Evolutionary conservation across 1,284 basidiomycete genomes (phyloP), one percentile per base, ranked within the genome.

Genomic region (Ganoderma resinaceum): DNA sequence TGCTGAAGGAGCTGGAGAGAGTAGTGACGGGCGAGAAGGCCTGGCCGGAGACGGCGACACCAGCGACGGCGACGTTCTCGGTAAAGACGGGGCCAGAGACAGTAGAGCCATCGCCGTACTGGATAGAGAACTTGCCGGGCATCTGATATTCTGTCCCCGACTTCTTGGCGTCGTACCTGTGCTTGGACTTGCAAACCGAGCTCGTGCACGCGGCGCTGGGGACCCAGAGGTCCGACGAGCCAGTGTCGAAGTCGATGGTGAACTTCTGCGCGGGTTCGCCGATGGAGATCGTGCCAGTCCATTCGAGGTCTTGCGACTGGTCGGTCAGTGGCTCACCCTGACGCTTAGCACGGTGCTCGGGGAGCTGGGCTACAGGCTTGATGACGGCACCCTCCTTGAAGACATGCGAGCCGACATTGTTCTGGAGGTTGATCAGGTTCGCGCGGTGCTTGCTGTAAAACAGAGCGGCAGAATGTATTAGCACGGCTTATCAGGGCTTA

Each of bases 101-200:
- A 12, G 79, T 79, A 33, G 81, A 83, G 38, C 83, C 84, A 70
- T 86, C 85, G 38, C 82, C 84, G 73, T 86, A 86, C 12, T 77
- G 33, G 61, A 84, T 80, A 20, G 67, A 68, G 78, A 86, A 84
- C 2, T 66, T 72, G 49, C 65, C 65, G 35, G 59, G 66, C 61
- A 78, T 66, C 71, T 79, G 65, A 18, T 66, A 16, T 31, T 76
- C 67, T 29, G 80, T 79, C 6, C 79, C 78, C 33, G 81, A 81
- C 37, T 73, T 59, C 2, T 68, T 65, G 3, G 80, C 69, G 31
- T 79, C 62, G 66, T 82, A 85, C 61, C 72, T 73, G 14, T 72
- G 75, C 67, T 85, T 82, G 2, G 77, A 75, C 20, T 66, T 57
- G 70, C 84, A 85, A 26, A 72, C 79, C 20, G 66, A 68, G 67